Evolutionary conservation across 345 rosid genomes (phyloP), one percentile per base, ranked within the genome.

Genomic region (Sapria himalayana): DNA sequence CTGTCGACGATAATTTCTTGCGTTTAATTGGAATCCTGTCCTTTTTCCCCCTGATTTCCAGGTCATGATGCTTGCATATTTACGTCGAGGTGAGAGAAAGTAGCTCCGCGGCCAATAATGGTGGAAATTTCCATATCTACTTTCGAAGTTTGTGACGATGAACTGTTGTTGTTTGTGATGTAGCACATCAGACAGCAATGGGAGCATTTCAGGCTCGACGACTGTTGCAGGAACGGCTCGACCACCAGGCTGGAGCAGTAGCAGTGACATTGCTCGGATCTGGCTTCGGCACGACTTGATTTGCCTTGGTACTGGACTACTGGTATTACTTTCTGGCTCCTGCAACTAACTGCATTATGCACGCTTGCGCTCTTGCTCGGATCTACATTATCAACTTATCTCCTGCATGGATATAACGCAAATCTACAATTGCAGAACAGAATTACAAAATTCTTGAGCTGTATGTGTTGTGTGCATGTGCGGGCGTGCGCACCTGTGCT

Each of bases 41-140:
- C 4, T 12, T 57, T 6, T 1, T n/a, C 41, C 15, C 1, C 25
- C 9, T 33, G 41, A 21, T 12, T 76, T 61, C 41, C 81, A 84
- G 95, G 92, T 65, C 56, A 50, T 41, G 81, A 64, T 33, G 39
- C 55, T 32, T 84, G 91, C 66, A 71, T 62, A 33, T 67, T 85
- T 48, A 82, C 77, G 13, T 72, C 89, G 49, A 74, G 92, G 95
- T 78, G 64, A 69, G 14, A 17, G 1, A n/a, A n/a, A n/a, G n/a
- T n/a, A n/a, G n/a, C n/a, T n/a, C n/a, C n/a, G n/a, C n/a, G n/a
- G n/a, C n/a, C n/a, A n/a, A n/a, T n/a, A n/a, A n/a, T n/a, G n/a
- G 10, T 9, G 24, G 6, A 9, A 13, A 12, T 22, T 47, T 35
- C 10, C 15, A 9, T 19, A 11, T 22, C 6, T 19, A 7, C 10